A percentile compares a stretch with the other conserved stretches of the same genome.
Conservation (phyloP, 768 basidiomycete species). For the Sporobolomyces phaffii region DNA sequence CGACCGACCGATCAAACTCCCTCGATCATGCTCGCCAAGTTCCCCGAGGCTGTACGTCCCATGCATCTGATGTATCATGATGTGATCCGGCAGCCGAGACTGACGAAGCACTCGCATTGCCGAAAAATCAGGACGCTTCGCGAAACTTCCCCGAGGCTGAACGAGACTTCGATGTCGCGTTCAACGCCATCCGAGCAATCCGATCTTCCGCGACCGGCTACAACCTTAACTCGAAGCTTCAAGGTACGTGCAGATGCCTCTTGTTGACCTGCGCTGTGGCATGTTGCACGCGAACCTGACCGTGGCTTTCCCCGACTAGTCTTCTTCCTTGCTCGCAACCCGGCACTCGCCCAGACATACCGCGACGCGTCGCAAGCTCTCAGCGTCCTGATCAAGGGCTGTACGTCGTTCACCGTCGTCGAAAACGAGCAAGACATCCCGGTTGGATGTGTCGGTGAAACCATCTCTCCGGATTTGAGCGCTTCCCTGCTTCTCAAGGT, state of each 20-base stretch:
- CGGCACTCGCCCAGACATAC: slow-evolving; percentile 62
- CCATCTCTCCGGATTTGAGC: slow-evolving; percentile 67
- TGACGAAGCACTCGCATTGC: too few relatives aligned
- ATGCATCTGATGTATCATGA: slow-evolving; percentile 45
- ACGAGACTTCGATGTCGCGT: slow-evolving; percentile 76
- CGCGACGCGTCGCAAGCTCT: slow-evolving; percentile 50
- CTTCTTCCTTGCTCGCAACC: slow-evolving; percentile 65
- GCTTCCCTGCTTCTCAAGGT: slow-evolving; percentile 82
- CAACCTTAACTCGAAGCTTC: slow-evolving; percentile 76
- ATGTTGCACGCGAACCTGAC: too few relatives aligned
- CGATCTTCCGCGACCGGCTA: slow-evolving; percentile 84
- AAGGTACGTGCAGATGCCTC: slow-evolving; percentile 58
- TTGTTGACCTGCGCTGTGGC: background rate
- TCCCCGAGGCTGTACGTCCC: slow-evolving; percentile 66
- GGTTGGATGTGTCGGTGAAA: slow-evolving; percentile 75
- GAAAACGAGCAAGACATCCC: slow-evolving; percentile 65
- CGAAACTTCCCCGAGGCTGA: slow-evolving; percentile 59
- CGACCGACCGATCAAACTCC: slow-evolving; percentile 71
- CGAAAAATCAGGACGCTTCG: slow-evolving; percentile 31
- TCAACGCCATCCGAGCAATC: slow-evolving; percentile 67
- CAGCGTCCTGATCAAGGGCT: slow-evolving; percentile 76
- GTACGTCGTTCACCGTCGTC: slow-evolving; percentile 67
- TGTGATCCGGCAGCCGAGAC: background rate
- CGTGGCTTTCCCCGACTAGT: slow-evolving; percentile 51
- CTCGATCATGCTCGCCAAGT: slow-evolving; percentile 83